A percentile compares a stretch with the other conserved stretches of the same genome.
These are phyloP conservation scores for Catunica adiposa DNA, from an alignment of 2,329 filamentous ascomycete species.

Conservation along the genomic window DNA sequence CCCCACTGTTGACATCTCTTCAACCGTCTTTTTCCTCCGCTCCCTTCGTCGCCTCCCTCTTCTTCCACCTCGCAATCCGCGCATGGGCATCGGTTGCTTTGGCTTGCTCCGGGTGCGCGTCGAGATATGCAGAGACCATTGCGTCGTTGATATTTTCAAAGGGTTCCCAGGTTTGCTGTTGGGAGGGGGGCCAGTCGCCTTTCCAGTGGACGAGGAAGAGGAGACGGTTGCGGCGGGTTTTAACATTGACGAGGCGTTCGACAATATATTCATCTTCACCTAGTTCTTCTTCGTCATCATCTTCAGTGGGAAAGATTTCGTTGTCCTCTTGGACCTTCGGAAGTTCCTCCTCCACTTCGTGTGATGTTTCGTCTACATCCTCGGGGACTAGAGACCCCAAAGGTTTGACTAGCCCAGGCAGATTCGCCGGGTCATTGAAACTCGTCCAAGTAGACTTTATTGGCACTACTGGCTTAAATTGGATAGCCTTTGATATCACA, in stretches of 20 bases:
- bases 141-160: conserved; percentile 28
- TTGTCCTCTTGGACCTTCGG: too few relatives aligned
- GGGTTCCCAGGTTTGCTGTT: conserved; percentile 44
- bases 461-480: background rate
- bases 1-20: background rate
- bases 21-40: background rate
- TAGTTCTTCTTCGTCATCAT: conserved; percentile 1
- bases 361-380: too few relatives aligned
- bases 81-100: background rate
- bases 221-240: conserved; percentile 24
- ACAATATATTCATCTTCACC: conserved; percentile 21
- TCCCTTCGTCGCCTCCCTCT: background rate
- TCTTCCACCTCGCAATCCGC: background rate
- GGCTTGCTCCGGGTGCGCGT: background rate
- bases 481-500: background rate
- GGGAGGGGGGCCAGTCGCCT: conserved; percentile 37
- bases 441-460: background rate
- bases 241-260: conserved; percentile 28
- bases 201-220: conserved; percentile 39
- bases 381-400: background rate
- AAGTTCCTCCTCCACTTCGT: too few relatives aligned
- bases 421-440: background rate
- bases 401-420: background rate
- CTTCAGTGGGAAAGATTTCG: too few relatives aligned
- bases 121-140: conserved; percentile 5